Conservation (phyloP, 352 stramenopile species). For the Phytophthora capsici region DNA sequence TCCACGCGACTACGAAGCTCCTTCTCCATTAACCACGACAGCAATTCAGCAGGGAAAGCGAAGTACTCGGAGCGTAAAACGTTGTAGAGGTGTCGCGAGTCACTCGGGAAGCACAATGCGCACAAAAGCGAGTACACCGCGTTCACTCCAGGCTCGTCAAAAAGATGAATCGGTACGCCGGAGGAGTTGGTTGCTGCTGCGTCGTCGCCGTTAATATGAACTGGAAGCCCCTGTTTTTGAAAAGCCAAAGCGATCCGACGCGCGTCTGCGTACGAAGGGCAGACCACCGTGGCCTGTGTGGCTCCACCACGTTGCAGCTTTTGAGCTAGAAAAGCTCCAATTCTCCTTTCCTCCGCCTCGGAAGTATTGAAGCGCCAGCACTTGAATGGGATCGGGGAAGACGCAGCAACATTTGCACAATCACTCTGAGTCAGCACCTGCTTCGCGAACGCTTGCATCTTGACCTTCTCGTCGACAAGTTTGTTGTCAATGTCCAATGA, state of each 20-base stretch:
- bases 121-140: constrained; percentile 72
- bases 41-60: constrained; percentile 53
- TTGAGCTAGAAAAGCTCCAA: constrained; percentile 31
- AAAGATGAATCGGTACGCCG: constrained; percentile 39
- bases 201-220: constrained; percentile 17
- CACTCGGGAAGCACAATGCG: constrained; percentile 65
- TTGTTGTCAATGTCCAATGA: not conserved
- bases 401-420: not conserved
- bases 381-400: constrained; percentile 21
- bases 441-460: constrained; percentile 34
- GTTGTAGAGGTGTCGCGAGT: constrained; percentile 82
- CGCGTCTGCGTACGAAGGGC: constrained; percentile 45
- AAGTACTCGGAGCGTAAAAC: constrained; percentile 73
- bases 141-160: constrained; percentile 70
- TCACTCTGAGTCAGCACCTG: constrained; percentile 23
- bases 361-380: constrained; percentile 30
- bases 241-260: constrained; percentile 46
- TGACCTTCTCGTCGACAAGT: constrained; percentile 4
- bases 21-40: constrained; percentile 75
- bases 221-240: constrained; percentile 38
- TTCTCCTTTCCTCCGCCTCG: constrained; percentile 30
- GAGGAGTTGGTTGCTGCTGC: constrained; percentile 15
- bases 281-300: constrained; percentile 40
- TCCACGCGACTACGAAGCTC: constrained; percentile 54
- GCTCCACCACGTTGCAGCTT: constrained; percentile 2